Evolutionary conservation across 176 grass and related monocot species (phyloP).

Genomic region (Saccharum officinarum): DNA sequence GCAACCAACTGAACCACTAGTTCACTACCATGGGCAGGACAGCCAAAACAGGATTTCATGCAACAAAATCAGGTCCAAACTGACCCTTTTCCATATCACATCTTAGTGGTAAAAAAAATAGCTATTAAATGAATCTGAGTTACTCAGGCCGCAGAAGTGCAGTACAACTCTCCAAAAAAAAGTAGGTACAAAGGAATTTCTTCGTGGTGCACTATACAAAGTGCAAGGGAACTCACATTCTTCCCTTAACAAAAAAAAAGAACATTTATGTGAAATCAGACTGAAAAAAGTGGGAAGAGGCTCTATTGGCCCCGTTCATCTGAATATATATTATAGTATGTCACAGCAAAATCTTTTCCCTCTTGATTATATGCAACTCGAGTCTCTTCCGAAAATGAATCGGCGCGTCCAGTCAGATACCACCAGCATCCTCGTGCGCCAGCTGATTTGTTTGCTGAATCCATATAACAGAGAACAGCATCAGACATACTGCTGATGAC

Average conservation of each 20-base stretch:
- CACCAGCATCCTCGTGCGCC: conserved; percentile 88
- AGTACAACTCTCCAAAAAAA: conserved; percentile 22
- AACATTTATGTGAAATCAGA: conserved; percentile 24
- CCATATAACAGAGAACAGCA: neutral
- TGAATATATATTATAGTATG: neutral
- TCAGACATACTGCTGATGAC: conserved; percentile 8
- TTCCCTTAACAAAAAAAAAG: conserved; percentile 38
- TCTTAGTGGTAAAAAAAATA: conserved; percentile 27
- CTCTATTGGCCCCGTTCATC: conserved; percentile 28
- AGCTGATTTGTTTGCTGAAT: conserved; percentile 92
- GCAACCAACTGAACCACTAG: neutral
- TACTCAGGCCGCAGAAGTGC: conserved; percentile 23
- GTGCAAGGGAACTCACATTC: conserved; percentile 47
- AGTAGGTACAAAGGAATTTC: conserved; percentile 32
- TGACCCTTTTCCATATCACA: neutral
- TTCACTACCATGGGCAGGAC: no score
- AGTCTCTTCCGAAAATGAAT: conserved; percentile 94
- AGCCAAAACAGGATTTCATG: neutral
- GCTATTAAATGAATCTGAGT: conserved; percentile 35
- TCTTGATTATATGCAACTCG: conserved; percentile 78
- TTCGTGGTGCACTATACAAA: conserved; percentile 38
- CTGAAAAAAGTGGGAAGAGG: conserved; percentile 28
- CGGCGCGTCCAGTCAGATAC: conserved; percentile 76
- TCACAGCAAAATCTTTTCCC: conserved; percentile 37
- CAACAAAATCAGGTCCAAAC: conserved; percentile 32